These are phyloP conservation scores for Aureobasidium mangrovei DNA, from an alignment of 2,329 filamentous ascomycete species.

Conservation along the genomic window DNA sequence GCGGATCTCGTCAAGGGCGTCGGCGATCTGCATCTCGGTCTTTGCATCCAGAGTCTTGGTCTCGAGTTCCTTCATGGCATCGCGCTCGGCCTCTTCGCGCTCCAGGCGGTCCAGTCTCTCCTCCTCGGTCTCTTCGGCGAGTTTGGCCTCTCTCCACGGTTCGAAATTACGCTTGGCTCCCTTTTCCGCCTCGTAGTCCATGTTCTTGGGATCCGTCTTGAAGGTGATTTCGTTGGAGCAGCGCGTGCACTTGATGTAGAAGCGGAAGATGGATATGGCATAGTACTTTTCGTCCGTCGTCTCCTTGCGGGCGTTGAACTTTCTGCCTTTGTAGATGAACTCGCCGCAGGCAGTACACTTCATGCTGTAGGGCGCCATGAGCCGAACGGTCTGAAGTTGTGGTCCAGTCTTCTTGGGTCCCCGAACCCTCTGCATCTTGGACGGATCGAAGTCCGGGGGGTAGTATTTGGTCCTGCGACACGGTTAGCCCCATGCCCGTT, in stretches of 20 bases:
- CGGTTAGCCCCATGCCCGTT: too few species aligned
- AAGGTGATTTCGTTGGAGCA: constrained; percentile 85
- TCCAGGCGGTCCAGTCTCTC: constrained; percentile 78
- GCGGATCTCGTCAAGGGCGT: constrained; percentile 89
- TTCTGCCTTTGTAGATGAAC: constrained; percentile 76
- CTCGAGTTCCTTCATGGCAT: constrained; percentile 93
- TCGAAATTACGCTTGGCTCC: constrained; percentile 92
- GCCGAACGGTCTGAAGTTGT: constrained; percentile 69
- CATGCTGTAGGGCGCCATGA: constrained; percentile 85
- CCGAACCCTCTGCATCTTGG: constrained; percentile 59
- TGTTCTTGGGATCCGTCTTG: constrained; percentile 88
- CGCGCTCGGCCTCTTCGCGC: constrained; percentile 66
- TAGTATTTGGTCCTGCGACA: constrained; percentile 45
- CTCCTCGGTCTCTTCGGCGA: constrained; percentile 72
- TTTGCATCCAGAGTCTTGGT: constrained; percentile 88
- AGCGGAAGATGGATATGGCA: constrained; percentile 75
- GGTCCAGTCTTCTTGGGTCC: constrained; percentile 65
- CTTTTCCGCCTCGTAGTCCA: constrained; percentile 74
- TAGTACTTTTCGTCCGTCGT: constrained; percentile 87
- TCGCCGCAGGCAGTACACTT: constrained; percentile 62
- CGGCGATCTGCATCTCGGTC: constrained; percentile 91
- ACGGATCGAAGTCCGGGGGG: constrained; percentile 80
- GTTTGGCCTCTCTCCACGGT: constrained; percentile 66
- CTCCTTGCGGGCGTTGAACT: constrained; percentile 93
- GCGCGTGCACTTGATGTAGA: constrained; percentile 75